These are phyloP conservation scores for Urtica urens DNA, from an alignment of 306 rosid species.

Conservation along the genomic window DNA sequence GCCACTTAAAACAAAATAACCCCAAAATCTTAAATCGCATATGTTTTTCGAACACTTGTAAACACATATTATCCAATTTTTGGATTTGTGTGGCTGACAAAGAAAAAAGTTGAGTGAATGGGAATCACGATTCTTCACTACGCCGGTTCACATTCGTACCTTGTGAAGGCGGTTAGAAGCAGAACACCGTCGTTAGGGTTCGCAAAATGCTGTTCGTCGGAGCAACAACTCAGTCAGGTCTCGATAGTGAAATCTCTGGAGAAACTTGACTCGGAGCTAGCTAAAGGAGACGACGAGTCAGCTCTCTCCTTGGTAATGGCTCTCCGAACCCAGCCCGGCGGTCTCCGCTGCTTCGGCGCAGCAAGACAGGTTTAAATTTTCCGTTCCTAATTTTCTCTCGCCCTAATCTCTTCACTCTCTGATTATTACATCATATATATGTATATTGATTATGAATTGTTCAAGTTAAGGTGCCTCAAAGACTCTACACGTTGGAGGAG, in stretches of 20 bases:
- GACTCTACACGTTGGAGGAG: slow-evolving; percentile 90
- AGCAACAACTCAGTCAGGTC: slow-evolving; percentile 20
- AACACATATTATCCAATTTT: too few species aligned
- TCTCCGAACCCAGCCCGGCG: slow-evolving; percentile 56
- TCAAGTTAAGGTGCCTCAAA: slow-evolving; percentile 63
- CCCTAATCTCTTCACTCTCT: not conserved
- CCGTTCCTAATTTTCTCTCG: too few species aligned
- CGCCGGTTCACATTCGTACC: slow-evolving; percentile 22
- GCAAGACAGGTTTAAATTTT: slow-evolving; percentile 55
- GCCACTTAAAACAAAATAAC: too few species aligned
- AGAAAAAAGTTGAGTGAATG: slow-evolving; percentile 22
- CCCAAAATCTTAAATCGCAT: too few species aligned
- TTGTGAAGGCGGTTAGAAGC: slow-evolving; percentile 15
- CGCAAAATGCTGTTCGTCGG: slow-evolving; percentile 30
- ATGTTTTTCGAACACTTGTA: too few species aligned
- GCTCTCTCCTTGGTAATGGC: slow-evolving; percentile 61
- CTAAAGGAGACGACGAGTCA: slow-evolving; percentile 57
- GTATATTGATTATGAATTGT: not conserved
- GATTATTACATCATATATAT: not conserved
- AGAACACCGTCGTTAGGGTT: slow-evolving; percentile 12
- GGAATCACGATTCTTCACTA: slow-evolving; percentile 22
- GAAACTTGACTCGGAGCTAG: slow-evolving; percentile 51
- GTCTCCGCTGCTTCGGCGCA: slow-evolving; percentile 69
- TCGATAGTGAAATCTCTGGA: slow-evolving; percentile 41
- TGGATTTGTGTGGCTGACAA: slow-evolving; percentile 6